Conservation (phyloP, 1,139 yeast genomes). For the Diutina mesorugosa region DNA sequence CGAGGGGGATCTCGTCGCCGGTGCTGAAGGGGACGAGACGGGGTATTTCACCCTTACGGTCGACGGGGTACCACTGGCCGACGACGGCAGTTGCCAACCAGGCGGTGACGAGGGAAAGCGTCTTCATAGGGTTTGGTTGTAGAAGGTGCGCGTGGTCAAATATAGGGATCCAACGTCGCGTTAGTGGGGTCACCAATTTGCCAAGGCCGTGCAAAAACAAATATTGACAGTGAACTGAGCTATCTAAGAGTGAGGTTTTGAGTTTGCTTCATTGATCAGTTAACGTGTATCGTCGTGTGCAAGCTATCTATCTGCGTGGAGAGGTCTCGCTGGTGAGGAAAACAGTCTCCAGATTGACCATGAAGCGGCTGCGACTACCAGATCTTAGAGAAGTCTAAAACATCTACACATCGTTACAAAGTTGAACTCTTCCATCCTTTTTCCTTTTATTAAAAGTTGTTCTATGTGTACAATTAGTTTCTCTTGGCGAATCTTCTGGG, state of each 20-base stretch:
- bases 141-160: not conserved
- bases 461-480: constrained; percentile 35
- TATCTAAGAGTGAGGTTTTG: too few relatives aligned
- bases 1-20: constrained; percentile 38
- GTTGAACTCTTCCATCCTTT: not conserved
- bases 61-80: constrained; percentile 23
- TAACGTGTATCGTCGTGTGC: too few relatives aligned
- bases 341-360: too few relatives aligned
- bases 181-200: too few relatives aligned
- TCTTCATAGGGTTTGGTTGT: not conserved
- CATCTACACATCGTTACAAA: too few relatives aligned
- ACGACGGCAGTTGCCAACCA: not conserved
- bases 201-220: too few relatives aligned
- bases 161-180: not conserved
- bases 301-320: too few relatives aligned
- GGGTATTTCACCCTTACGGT: constrained; percentile 27
- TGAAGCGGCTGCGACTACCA: too few relatives aligned
- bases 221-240: too few relatives aligned
- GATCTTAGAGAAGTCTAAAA: too few relatives aligned
- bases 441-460: constrained; percentile 1
- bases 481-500: constrained; percentile 94
- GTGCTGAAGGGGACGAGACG: constrained; percentile 19
- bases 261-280: too few relatives aligned
- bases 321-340: too few relatives aligned
- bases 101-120: not conserved